Percentiles rank a stretch among this genome's conserved stretches.
Conservation (phyloP, 441 rosid genomes). For the Cnidoscolus chayamansa region DNA sequence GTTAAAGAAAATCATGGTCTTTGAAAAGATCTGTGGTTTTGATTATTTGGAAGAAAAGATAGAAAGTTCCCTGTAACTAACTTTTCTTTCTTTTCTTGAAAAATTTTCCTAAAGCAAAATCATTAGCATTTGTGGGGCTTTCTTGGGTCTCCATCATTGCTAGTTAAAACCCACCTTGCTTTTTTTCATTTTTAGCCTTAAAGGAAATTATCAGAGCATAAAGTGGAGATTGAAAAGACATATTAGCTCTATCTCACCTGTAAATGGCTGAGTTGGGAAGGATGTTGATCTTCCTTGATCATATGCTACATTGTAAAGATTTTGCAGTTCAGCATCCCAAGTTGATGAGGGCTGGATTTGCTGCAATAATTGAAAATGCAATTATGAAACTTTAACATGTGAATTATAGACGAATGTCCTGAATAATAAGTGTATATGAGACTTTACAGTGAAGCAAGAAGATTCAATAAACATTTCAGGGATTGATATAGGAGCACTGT, state of each 20-base stretch:
- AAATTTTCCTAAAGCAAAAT: slow-evolving; percentile 27
- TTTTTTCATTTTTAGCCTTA: slow-evolving; percentile 19
- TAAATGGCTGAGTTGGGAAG: slow-evolving; percentile 39
- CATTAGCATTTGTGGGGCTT: slow-evolving; percentile 43
- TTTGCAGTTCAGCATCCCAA: slow-evolving; percentile 72
- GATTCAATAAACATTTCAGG: slow-evolving; percentile 45
- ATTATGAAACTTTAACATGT: not conserved
- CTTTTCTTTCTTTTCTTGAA: slow-evolving; percentile 15
- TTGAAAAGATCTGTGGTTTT: slow-evolving; percentile 29
- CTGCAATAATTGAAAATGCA: slow-evolving; percentile 30
- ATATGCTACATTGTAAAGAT: slow-evolving; percentile 56
- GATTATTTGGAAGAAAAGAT: slow-evolving; percentile 18
- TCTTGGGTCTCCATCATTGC: slow-evolving; percentile 34
- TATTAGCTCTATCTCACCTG: slow-evolving; percentile 39
- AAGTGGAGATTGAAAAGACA: slow-evolving; percentile 24
- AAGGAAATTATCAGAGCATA: slow-evolving; percentile 21
- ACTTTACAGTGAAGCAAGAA: slow-evolving; percentile 50
- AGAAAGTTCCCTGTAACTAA: slow-evolving; percentile 24
- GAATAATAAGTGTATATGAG: not conserved
- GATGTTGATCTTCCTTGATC: slow-evolving; percentile 48
- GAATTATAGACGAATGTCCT: not conserved
- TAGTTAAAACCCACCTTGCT: slow-evolving; percentile 36
- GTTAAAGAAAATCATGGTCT: not conserved
- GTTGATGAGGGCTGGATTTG: slow-evolving; percentile 45
- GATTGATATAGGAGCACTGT: slow-evolving; percentile 43